Evolutionary conservation across 768 basidiomycete genomes (phyloP).

Genomic region (Clitopilus passeckerianus): DNA sequence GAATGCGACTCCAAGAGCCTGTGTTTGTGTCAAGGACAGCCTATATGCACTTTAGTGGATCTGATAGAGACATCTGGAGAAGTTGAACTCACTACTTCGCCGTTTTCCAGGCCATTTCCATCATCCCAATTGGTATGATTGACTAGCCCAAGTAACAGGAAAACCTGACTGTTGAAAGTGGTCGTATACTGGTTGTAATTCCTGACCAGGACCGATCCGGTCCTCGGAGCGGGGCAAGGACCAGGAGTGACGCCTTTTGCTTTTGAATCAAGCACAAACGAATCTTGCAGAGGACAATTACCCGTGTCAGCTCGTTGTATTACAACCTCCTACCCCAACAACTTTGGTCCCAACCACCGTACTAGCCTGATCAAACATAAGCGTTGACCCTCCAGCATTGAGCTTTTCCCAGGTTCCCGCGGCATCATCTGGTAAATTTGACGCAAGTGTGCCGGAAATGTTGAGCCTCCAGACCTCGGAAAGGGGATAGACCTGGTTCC

Average conservation of each 20-base stretch:
- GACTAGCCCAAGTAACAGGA: slow-evolving; percentile 66
- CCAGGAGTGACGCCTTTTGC: slow-evolving; percentile 31
- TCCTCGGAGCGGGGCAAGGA: slow-evolving; percentile 62
- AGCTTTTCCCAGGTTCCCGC: slow-evolving; percentile 58
- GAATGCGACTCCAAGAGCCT: slow-evolving; percentile 64
- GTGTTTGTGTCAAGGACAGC: slow-evolving; percentile 57
- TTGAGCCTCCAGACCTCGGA: slow-evolving; percentile 70
- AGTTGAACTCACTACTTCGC: slow-evolving; percentile 60
- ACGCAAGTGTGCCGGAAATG: slow-evolving; percentile 66
- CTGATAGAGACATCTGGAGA: not conserved
- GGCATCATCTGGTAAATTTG: slow-evolving; percentile 51
- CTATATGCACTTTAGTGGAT: slow-evolving; percentile 24
- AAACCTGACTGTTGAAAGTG: slow-evolving; percentile 58
- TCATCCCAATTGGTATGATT: slow-evolving; percentile 66
- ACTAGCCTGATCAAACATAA: slow-evolving; percentile 48
- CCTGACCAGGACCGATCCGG: slow-evolving; percentile 52
- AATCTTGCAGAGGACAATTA: slow-evolving; percentile 54
- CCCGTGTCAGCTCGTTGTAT: slow-evolving; percentile 26
- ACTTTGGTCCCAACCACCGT: slow-evolving; percentile 50
- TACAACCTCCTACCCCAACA: slow-evolving; percentile 61
- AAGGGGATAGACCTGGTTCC: slow-evolving; percentile 35
- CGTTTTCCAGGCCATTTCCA: slow-evolving; percentile 48
- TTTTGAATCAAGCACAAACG: slow-evolving; percentile 51
- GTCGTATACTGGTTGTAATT: slow-evolving; percentile 55
- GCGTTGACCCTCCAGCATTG: slow-evolving; percentile 31